These are phyloP conservation scores for Blastobotrys persicus DNA, from an alignment of 1,139 yeast species.

Conservation along the genomic window DNA sequence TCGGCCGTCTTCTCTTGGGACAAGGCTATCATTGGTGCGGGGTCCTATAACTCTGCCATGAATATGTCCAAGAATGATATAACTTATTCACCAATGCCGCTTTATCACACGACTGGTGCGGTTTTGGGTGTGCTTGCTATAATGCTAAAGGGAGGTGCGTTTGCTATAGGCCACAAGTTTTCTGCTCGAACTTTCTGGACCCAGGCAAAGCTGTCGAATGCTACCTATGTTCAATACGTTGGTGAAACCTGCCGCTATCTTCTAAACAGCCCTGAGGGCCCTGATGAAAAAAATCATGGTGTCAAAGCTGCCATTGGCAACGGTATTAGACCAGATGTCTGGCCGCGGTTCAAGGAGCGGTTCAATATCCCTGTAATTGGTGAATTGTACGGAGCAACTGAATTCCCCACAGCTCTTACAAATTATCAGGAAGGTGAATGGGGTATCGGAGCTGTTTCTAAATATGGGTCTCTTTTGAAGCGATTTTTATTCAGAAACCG, in stretches of 20 bases:
- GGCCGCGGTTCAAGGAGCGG: constrained; percentile 75
- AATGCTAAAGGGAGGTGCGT: constrained; percentile 61
- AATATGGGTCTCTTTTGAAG: constrained; percentile 52
- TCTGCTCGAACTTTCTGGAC: constrained; percentile 89
- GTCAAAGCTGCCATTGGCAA: constrained; percentile 84
- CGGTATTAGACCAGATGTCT: constrained; percentile 89
- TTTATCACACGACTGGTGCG: constrained; percentile 93
- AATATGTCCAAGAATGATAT: constrained; percentile 54
- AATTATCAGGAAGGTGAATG: constrained; percentile 72
- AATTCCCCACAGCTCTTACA: constrained; percentile 88
- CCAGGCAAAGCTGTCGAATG: constrained; percentile 66
- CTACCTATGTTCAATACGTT: constrained; percentile 88
- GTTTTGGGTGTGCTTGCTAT: constrained; percentile 80
- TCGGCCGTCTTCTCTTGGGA: constrained; percentile 95
- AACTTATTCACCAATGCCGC: constrained; percentile 90
- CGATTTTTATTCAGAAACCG: constrained; percentile 18
- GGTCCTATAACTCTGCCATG: constrained; percentile 68
- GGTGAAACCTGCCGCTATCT: constrained; percentile 94
- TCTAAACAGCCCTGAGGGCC: constrained; percentile 61
- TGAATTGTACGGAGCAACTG: constrained; percentile 94
- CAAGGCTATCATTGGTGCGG: constrained; percentile 64
- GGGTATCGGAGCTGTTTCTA: constrained; percentile 89
- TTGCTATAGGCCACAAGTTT: constrained; percentile 78
- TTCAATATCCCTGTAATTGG: constrained; percentile 76
- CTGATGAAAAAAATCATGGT: constrained; percentile 65